Conservation (phyloP, 176 grass and related monocot species). For the Carex myosuroides region DNA sequence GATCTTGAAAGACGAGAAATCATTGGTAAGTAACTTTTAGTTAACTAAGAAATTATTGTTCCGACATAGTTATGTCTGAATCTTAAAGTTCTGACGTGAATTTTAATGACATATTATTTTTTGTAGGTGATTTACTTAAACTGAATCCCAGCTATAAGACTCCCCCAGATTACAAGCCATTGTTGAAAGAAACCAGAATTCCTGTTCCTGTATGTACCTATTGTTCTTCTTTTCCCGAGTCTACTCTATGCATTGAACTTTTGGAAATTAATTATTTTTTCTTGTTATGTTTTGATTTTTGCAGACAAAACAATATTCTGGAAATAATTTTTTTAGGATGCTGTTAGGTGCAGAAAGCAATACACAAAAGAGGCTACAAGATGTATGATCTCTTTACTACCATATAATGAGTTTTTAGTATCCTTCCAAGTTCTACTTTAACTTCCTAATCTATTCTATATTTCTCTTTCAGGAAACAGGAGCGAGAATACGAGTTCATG, state of each 20-base stretch:
- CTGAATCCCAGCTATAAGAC: slow-evolving; percentile 75
- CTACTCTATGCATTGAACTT: background rate
- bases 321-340: slow-evolving; percentile 65
- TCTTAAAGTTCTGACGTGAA: slow-evolving; percentile 13
- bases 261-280: background rate
- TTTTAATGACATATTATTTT: slow-evolving; percentile 18
- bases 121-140: slow-evolving; percentile 71
- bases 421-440: background rate
- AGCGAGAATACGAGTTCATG: slow-evolving; percentile 67
- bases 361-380: slow-evolving; percentile 63
- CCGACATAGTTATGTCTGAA: background rate
- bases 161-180: slow-evolving; percentile 74
- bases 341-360: slow-evolving; percentile 73
- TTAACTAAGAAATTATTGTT: slow-evolving; percentile 19
- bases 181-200: slow-evolving; percentile 79
- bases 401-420: background rate
- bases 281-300: slow-evolving; percentile 24
- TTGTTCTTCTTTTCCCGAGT: background rate
- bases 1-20: slow-evolving; percentile 75
- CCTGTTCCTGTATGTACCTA: slow-evolving; percentile 56
- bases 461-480: slow-evolving; percentile 58
- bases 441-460: slow-evolving; percentile 19
- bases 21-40: slow-evolving; percentile 56
- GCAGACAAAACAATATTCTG: slow-evolving; percentile 52
- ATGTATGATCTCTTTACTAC: slow-evolving; percentile 43